These are phyloP conservation scores for Xylariaceae sp. DNA, from an alignment of 2,329 filamentous ascomycete species.

Conservation along the genomic window DNA sequence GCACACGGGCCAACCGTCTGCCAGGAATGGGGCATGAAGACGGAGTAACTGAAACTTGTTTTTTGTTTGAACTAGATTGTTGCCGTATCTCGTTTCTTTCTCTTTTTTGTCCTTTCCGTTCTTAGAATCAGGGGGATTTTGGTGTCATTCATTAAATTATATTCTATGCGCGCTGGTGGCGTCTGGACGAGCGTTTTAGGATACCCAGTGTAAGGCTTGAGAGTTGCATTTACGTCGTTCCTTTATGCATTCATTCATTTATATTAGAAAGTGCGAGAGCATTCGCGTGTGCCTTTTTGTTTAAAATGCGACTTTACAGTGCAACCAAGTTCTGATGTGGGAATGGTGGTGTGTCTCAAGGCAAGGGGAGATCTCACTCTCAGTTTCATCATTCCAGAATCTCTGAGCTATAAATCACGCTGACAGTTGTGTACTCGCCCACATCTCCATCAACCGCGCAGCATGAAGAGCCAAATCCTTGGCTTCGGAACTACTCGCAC, in stretches of 20 bases:
- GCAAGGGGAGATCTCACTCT: too few relatives aligned
- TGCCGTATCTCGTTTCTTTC: too few relatives aligned
- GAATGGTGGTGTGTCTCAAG: too few relatives aligned
- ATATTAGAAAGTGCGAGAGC: not conserved
- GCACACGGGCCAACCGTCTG: constrained; percentile 38
- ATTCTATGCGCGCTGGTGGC: not conserved
- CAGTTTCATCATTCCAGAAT: too few relatives aligned
- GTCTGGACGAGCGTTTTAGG: not conserved
- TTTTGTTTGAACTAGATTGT: too few relatives aligned
- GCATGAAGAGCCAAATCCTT: constrained; percentile 23
- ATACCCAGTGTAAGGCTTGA: not conserved
- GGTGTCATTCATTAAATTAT: not conserved
- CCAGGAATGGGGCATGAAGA: constrained; percentile 37
- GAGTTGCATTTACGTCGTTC: not conserved
- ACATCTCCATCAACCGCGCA: constrained; percentile 28
- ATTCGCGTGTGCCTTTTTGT: not conserved
- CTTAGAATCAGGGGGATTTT: not conserved
- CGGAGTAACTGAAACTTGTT: not conserved
- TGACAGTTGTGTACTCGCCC: constrained; percentile 14
- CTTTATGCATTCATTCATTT: not conserved
- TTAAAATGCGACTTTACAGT: not conserved
- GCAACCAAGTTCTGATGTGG: too few relatives aligned
- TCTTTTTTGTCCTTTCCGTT: too few relatives aligned
- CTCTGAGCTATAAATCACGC: not conserved
- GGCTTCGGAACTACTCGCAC: constrained; percentile 17